A percentile compares a stretch with the other conserved stretches of the same genome.
Evolutionary conservation across 768 basidiomycete species (phyloP).

Genomic region (Rhizopogon vinicolor): DNA sequence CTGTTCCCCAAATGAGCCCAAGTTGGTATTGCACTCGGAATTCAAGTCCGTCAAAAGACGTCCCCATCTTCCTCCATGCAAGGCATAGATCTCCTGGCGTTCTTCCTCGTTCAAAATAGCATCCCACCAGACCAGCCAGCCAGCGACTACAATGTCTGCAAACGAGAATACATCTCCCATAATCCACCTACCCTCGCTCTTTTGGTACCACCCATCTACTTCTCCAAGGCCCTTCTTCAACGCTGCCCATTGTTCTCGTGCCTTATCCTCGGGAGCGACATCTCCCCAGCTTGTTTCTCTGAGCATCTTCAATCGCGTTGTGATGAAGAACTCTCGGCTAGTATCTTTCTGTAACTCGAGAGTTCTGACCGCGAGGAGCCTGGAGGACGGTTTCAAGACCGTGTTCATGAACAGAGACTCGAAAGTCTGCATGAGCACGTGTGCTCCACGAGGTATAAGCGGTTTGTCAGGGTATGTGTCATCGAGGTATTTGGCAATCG

Average conservation of each 20-base stretch:
- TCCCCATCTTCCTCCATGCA: slow-evolving; percentile 1
- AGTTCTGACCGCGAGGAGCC: neutral
- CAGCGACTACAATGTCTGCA: neutral
- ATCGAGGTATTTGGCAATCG: slow-evolving; percentile 47
- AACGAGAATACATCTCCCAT: slow-evolving; percentile 3
- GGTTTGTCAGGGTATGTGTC: slow-evolving; percentile 32
- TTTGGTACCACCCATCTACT: neutral
- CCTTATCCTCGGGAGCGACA: neutral
- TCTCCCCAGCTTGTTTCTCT: neutral
- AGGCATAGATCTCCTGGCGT: neutral
- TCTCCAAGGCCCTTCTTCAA: neutral
- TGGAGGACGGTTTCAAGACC: neutral
- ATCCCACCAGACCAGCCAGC: neutral
- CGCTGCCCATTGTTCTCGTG: neutral
- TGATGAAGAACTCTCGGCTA: neutral
- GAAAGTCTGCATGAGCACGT: neutral
- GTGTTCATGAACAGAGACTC: neutral
- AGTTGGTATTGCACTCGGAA: slow-evolving; percentile 16
- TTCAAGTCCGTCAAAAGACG: slow-evolving; percentile 16
- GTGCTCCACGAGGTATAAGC: neutral
- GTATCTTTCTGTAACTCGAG: neutral
- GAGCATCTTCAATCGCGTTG: neutral
- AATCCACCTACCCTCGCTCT: slow-evolving; percentile 3
- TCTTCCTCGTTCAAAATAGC: neutral
- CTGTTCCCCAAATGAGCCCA: neutral